A percentile compares a stretch with the other conserved stretches of the same genome.
Evolutionary conservation across 257 asterid genomes (phyloP).

Genomic region (Eustoma russellianum): DNA sequence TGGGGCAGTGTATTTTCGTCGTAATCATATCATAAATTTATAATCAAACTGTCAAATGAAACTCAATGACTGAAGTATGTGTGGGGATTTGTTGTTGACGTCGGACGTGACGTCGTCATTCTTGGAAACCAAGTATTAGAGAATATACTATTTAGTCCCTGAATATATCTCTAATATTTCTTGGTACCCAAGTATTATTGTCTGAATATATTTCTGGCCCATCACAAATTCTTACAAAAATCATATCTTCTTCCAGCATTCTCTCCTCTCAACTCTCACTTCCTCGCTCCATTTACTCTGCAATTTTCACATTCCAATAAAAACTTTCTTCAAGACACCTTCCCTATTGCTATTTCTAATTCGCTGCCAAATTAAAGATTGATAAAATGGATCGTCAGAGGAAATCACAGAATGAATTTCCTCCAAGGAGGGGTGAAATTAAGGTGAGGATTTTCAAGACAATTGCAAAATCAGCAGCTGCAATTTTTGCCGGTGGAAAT

Average conservation of each 20-base stretch:
- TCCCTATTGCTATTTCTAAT: too few species aligned
- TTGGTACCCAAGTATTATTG: not conserved
- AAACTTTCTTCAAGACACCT: too few species aligned
- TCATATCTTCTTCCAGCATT: not conserved
- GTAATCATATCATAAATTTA: too few species aligned
- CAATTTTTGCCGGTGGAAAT: not conserved
- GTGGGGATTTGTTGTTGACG: too few species aligned
- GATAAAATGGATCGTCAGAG: not conserved
- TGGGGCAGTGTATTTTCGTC: too few species aligned
- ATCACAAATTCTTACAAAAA: not conserved
- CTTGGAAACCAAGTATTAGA: not conserved
- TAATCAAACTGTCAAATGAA: too few species aligned
- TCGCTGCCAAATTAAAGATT: not conserved
- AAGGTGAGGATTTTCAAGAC: constrained; percentile 10
- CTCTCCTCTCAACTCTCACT: not conserved
- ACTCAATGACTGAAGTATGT: too few species aligned
- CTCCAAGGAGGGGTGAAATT: not conserved
- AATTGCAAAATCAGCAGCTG: constrained; percentile 15
- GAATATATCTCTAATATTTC: not conserved
- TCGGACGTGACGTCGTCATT: not conserved
- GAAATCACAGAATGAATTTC: not conserved
- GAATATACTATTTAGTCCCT: not conserved
- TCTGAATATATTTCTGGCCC: not conserved
- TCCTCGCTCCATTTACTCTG: not conserved
- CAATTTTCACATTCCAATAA: not conserved